Evolutionary conservation across 768 basidiomycete species (phyloP).

Genomic region (Suillus placidus): DNA sequence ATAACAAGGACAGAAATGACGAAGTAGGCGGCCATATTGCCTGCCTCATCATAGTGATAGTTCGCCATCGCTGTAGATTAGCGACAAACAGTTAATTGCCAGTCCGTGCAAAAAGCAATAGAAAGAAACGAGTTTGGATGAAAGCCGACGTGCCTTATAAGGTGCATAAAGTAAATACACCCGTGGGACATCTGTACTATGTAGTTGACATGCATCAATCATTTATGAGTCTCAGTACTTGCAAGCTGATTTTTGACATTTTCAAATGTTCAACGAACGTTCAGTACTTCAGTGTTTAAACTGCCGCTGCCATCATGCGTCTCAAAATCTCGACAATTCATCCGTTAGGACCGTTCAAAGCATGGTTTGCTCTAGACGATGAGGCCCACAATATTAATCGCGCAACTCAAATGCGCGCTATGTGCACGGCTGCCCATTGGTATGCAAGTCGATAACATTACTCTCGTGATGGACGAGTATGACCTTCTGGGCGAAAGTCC

Average conservation of each 20-base stretch:
- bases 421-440: constrained; percentile 16
- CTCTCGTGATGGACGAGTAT: constrained; percentile 32
- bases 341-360: constrained; percentile 52
- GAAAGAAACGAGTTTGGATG: constrained; percentile 10
- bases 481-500: constrained; percentile 31
- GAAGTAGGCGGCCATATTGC: constrained; percentile 89
- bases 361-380: constrained; percentile 50
- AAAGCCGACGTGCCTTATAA: constrained; percentile 14
- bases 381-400: constrained; percentile 14
- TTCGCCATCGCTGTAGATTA: constrained; percentile 59
- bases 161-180: constrained; percentile 3
- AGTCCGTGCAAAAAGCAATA: not conserved
- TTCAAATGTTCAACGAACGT: no score
- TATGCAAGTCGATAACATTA: not conserved
- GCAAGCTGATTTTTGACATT: no score
- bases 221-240: no score
- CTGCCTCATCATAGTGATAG: constrained; percentile 85
- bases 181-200: constrained; percentile 14
- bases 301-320: no score
- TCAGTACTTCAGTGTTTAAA: not conserved
- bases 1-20: constrained; percentile 87
- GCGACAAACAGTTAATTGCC: not conserved
- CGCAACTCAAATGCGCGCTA: constrained; percentile 23
- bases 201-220: no score
- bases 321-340: constrained; percentile 49